Evolutionary conservation across 352 stramenopile species (phyloP).

Genomic region (Aphanomyces euteiches): DNA sequence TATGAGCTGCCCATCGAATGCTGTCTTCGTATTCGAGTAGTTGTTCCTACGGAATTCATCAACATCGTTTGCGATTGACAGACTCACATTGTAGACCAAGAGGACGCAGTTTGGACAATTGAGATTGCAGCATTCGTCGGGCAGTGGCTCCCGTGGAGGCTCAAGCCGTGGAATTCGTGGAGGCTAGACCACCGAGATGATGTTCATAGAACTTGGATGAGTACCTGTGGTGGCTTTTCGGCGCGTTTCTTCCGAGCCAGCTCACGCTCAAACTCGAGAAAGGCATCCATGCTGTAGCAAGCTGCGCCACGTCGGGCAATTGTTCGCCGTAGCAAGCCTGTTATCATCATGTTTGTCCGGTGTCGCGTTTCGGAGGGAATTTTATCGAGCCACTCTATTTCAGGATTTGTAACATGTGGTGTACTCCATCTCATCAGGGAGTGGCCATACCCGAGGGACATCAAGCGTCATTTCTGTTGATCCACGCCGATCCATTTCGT

Average conservation of each 20-base stretch:
- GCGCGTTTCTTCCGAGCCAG: constrained; percentile 61
- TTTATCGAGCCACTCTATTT: too few relatives aligned
- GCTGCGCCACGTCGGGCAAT: background rate
- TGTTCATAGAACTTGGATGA: background rate
- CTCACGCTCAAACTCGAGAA: constrained; percentile 83
- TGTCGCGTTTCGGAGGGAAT: too few relatives aligned
- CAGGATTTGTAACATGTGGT: too few relatives aligned
- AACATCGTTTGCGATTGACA: background rate
- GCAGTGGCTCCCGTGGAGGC: constrained; percentile 57
- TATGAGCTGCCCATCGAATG: background rate
- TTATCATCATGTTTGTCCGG: too few relatives aligned
- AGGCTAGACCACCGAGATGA: constrained; percentile 18
- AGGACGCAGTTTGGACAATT: constrained; percentile 86
- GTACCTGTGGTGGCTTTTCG: constrained; percentile 26
- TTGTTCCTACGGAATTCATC: constrained; percentile 50
- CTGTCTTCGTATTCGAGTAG: constrained; percentile 71
- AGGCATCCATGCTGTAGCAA: constrained; percentile 66
- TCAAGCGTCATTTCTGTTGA: too few relatives aligned
- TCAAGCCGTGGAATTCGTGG: constrained; percentile 38
- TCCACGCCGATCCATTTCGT: too few relatives aligned
- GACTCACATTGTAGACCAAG: constrained; percentile 68
- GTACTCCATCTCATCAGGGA: too few relatives aligned
- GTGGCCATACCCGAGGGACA: too few relatives aligned
- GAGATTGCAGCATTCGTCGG: constrained; percentile 80
- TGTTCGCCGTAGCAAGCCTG: too few relatives aligned